phyloP scores from a whole-genome alignment of 176 grass and related monocot genomes.

The Stipa capillata region DNA sequence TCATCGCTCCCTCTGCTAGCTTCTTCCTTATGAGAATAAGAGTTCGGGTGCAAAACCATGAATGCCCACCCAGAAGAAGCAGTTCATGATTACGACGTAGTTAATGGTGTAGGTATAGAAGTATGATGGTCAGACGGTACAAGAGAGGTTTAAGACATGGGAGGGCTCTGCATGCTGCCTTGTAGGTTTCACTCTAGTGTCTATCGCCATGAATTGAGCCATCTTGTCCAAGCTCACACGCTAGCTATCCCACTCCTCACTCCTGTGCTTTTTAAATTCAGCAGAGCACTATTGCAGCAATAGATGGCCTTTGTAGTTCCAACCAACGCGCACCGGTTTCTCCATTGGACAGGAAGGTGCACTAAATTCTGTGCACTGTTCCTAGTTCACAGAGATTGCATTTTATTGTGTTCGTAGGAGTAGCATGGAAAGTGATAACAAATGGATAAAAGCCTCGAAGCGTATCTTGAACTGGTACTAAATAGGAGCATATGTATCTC shows the following conservation, averaged over 20 bases:
- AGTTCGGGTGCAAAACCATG: slow-evolving; percentile 29
- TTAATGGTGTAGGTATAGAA: slow-evolving; percentile 66
- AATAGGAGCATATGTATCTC: not conserved
- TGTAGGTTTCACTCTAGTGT: slow-evolving; percentile 30
- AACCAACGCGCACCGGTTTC: slow-evolving; percentile 26
- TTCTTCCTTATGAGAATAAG: slow-evolving; percentile 34
- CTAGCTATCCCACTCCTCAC: slow-evolving; percentile 18
- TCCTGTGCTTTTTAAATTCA: slow-evolving; percentile 20
- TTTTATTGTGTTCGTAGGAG: not conserved
- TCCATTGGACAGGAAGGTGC: slow-evolving; percentile 22
- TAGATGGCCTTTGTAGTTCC: slow-evolving; percentile 15
- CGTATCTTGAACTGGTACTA: too few relatives aligned
- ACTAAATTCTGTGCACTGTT: slow-evolving; percentile 37
- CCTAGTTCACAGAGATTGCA: slow-evolving; percentile 2
- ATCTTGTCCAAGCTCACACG: slow-evolving; percentile 33
- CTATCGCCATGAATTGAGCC: slow-evolving; percentile 23
- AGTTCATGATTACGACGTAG: slow-evolving; percentile 51
- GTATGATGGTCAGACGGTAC: slow-evolving; percentile 51
- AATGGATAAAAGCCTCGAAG: not conserved
- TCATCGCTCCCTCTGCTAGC: not conserved
- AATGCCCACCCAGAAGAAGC: slow-evolving; percentile 59
- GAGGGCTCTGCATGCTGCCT: slow-evolving; percentile 13
- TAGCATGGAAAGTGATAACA: too few relatives aligned
- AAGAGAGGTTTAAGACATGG: slow-evolving; percentile 25
- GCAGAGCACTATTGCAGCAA: slow-evolving; percentile 17